These are phyloP conservation scores for Cucumis sativus DNA, from an alignment of 306 rosid genomes.

Conservation along the genomic window DNA sequence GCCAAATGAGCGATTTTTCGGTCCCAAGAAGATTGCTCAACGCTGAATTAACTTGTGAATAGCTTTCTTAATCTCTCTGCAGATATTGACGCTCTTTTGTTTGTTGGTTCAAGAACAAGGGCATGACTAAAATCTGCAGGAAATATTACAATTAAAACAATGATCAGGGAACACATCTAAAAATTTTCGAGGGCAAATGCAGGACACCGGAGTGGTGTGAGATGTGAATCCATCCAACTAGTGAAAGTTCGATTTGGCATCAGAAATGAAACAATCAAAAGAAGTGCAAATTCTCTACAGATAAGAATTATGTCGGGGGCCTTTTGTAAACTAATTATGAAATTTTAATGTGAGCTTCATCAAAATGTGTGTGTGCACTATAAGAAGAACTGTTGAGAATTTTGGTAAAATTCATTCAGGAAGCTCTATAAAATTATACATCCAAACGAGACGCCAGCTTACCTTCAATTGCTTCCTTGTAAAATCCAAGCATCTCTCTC, in stretches of 20 bases:
- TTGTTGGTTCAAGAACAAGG: conserved; percentile 95
- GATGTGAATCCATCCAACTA: no score
- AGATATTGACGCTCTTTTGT: conserved; percentile 74
- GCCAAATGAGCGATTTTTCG: neutral
- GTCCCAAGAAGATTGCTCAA: conserved; percentile 6
- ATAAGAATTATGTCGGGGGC: neutral
- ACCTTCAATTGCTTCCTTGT: conserved; percentile 91
- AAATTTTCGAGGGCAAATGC: neutral
- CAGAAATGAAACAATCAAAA: neutral
- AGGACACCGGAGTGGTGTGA: neutral
- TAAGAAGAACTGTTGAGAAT: neutral
- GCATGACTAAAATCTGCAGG: conserved; percentile 70
- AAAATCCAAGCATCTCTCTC: conserved; percentile 87
- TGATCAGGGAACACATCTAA: neutral
- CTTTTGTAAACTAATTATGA: neutral
- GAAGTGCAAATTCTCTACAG: neutral
- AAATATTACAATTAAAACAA: conserved; percentile 12
- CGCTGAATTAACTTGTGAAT: conserved; percentile 30
- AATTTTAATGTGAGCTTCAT: neutral
- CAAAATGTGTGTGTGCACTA: no score
- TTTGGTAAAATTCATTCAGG: neutral
- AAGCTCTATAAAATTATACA: neutral
- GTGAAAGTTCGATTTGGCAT: neutral
- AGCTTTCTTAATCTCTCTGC: conserved; percentile 70
- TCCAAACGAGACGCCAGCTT: conserved; percentile 6